Percentiles rank a stretch among this genome's conserved stretches.
phyloP scores from a whole-genome alignment of 352 stramenopile species.

The Phytopythium montanum region DNA sequence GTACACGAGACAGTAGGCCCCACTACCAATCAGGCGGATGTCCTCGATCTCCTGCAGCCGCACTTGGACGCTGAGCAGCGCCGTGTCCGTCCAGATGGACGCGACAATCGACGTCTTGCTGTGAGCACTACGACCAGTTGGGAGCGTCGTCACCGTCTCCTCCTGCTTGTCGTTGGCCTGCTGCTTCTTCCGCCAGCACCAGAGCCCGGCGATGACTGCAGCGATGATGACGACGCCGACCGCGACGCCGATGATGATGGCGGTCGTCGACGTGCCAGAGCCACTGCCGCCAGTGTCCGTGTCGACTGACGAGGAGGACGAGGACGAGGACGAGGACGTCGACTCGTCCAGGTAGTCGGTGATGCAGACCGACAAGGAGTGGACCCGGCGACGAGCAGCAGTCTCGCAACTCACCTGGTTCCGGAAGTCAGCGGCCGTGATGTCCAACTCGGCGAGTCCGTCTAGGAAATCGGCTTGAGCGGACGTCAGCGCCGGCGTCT shows the following conservation, averaged over 20 bases:
- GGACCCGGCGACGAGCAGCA: constrained; percentile 9
- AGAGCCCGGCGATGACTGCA: constrained; percentile 9
- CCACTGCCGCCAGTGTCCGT: not conserved
- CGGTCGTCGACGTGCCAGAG: constrained; percentile 7
- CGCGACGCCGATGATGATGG: constrained; percentile 13
- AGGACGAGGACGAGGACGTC: not conserved
- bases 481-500: constrained; percentile 15
- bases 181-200: constrained; percentile 11
- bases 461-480: constrained; percentile 20
- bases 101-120: constrained; percentile 18
- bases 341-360: constrained; percentile 9
- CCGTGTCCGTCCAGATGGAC: constrained; percentile 19
- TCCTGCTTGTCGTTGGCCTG: constrained; percentile 7
- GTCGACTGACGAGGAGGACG: not conserved
- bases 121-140: constrained; percentile 11
- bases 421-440: constrained; percentile 18
- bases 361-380: constrained; percentile 16
- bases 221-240: constrained; percentile 14
- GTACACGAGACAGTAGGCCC: constrained; percentile 25
- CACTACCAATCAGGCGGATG: constrained; percentile 19
- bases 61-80: constrained; percentile 16
- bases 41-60: constrained; percentile 19
- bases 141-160: constrained; percentile 10
- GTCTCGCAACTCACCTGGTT: constrained; percentile 10
- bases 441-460: constrained; percentile 13